Evolutionary conservation across 441 rosid species (phyloP), one percentile per base, ranked within the genome.

Genomic region (Syzygium syzygioides): DNA sequence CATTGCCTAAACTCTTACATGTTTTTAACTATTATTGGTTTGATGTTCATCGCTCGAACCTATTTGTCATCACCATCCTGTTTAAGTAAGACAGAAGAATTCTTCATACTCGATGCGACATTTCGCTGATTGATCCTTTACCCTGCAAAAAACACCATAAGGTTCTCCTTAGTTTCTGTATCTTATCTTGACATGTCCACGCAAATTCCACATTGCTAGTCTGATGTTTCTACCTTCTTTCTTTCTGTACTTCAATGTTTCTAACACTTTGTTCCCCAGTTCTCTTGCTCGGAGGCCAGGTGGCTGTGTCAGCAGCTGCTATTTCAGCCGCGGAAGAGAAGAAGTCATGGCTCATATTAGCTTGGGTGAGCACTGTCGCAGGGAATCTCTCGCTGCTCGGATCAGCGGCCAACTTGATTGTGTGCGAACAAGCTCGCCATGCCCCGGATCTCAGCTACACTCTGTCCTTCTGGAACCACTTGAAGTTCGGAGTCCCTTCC

Each of bases 261-360:
- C 52, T 14, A 37, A 71, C 52, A 41, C 52, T 71, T 37, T 6
- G 83, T 37, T 71, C 83, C 13, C 41, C 62, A 88, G 89, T 88
- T 20, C 84, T 88, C 50, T 19, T 88, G 89, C 87, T 88, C 34
- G 89, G 89, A 4, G 62, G 45, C 8, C 79, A 14, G 2, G 87
- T 88, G 87, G 89, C 87, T 54, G 87, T 0, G 28, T 88, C 87
- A 4, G 89, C 83, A 5, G 89, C 89, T 28, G 86, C 89, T 3
- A 83, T 84, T 57, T 88, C 89, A 5, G 1, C 89, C 0, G 32
- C 54, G 5, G 55, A 85, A 18, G 87, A 45, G 64, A 85, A 84
- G 87, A 88, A 88, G 87, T 85, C 87, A 19, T 88, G 89, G 89
- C 87, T 88, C 64, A 85, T 88, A 20, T 53, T 88, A 79, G 89